Evolutionary conservation across 2,329 filamentous ascomycete species (phyloP).

Genomic region (Diaporthe destruens): DNA sequence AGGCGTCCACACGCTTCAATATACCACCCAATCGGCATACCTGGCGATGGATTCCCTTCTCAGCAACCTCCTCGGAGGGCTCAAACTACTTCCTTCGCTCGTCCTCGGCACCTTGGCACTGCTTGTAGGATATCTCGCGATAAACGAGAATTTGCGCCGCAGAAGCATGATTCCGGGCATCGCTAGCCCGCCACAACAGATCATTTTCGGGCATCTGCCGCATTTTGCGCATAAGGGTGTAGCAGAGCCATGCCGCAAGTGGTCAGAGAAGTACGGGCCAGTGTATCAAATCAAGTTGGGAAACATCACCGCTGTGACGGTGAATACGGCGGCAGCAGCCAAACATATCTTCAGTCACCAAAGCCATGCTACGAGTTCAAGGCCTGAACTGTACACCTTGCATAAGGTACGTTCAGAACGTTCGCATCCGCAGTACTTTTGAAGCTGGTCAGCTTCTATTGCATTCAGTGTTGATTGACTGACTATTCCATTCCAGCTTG

Average conservation of each 20-base stretch:
- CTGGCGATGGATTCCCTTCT: slow-evolving; percentile 7
- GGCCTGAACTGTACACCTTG: slow-evolving; percentile 71
- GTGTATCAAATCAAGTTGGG: slow-evolving; percentile 71
- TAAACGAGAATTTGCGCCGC: not conserved
- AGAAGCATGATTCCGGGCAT: not conserved
- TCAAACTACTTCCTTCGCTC: slow-evolving; percentile 14
- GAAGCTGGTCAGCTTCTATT: too few relatives aligned
- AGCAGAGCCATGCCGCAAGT: slow-evolving; percentile 10
- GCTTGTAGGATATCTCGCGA: not conserved
- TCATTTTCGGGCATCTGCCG: slow-evolving; percentile 1
- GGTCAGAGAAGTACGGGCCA: slow-evolving; percentile 44
- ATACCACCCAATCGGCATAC: not conserved
- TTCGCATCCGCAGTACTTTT: accelerated
- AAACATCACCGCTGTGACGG: slow-evolving; percentile 67
- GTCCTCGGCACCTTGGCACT: slow-evolving; percentile 5
- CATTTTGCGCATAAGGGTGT: not conserved
- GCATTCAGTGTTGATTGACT: not conserved
- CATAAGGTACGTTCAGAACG: slow-evolving; percentile 55
- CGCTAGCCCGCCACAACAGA: slow-evolving; percentile 1
- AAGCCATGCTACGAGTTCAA: slow-evolving; percentile 64
- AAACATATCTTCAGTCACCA: slow-evolving; percentile 64
- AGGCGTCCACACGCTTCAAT: slow-evolving; percentile 3
- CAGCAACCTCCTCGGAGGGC: not conserved
- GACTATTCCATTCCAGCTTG: not conserved
- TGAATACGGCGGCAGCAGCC: slow-evolving; percentile 66